These are phyloP conservation scores for Huiozyma naganishii DNA, from an alignment of 805 yeast genomes.

Conservation along the genomic window DNA sequence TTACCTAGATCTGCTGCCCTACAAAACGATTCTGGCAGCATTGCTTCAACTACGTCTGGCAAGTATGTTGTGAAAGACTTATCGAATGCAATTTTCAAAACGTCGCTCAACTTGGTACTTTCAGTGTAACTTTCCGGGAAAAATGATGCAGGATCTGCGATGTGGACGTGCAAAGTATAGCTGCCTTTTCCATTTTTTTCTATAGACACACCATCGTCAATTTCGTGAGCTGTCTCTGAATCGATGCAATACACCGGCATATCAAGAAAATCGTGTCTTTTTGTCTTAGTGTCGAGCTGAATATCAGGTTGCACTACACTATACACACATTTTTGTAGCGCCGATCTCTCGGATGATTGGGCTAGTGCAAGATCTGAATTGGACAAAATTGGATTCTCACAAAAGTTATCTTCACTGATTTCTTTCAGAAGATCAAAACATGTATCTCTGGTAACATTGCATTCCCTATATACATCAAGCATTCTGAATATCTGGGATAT, in stretches of 20 bases:
- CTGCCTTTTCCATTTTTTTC: slow-evolving; percentile 22
- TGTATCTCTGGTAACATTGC: slow-evolving; percentile 41
- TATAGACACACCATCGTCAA: slow-evolving; percentile 86
- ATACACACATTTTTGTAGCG: slow-evolving; percentile 25
- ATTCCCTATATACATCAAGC: slow-evolving; percentile 15
- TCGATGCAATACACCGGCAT: slow-evolving; percentile 75
- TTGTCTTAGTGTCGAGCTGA: slow-evolving; percentile 7
- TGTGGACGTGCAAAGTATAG: slow-evolving; percentile 51
- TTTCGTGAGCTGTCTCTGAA: slow-evolving; percentile 67
- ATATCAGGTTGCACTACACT: slow-evolving; percentile 7
- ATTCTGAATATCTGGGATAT: slow-evolving; percentile 31
- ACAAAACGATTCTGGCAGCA: slow-evolving; percentile 56
- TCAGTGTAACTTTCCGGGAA: slow-evolving; percentile 24
- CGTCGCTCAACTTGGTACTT: not conserved
- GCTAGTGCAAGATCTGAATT: not conserved
- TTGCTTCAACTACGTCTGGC: slow-evolving; percentile 52
- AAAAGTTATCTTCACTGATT: slow-evolving; percentile 13
- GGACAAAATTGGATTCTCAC: slow-evolving; percentile 2
- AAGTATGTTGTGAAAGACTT: slow-evolving; percentile 61
- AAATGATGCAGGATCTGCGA: slow-evolving; percentile 80
- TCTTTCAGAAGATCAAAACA: slow-evolving; percentile 41
- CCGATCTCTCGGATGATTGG: not conserved
- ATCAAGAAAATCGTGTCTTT: slow-evolving; percentile 33
- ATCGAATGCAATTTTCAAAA: slow-evolving; percentile 47
- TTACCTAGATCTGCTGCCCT: slow-evolving; percentile 42